Evolutionary conservation across 2,329 filamentous ascomycete species (phyloP).

Genomic region (Ascochyta rabiei): DNA sequence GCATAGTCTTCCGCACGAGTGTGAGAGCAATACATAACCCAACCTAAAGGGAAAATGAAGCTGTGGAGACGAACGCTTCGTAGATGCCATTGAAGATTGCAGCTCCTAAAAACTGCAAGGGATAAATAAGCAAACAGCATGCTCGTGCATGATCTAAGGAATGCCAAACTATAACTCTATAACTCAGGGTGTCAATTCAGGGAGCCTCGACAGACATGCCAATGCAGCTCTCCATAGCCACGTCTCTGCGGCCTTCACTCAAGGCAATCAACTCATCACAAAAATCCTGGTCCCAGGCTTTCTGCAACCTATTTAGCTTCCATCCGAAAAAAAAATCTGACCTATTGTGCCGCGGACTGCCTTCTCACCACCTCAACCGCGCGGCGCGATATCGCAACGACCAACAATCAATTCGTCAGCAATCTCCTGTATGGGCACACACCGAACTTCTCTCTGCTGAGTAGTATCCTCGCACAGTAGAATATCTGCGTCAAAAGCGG

Average conservation of each 20-base stretch:
- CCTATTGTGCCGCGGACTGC: conserved; percentile 21
- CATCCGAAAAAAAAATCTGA: conserved; percentile 18
- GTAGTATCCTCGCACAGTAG: conserved; percentile 22
- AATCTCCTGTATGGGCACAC: conserved; percentile 18
- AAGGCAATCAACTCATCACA: conserved; percentile 22
- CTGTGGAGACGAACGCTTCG: no score
- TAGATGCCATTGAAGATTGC: background rate
- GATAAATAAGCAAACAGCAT: background rate
- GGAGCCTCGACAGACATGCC: background rate
- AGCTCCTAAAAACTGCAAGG: background rate
- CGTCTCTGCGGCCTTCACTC: conserved; percentile 13
- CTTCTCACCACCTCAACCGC: conserved; percentile 23
- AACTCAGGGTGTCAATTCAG: background rate
- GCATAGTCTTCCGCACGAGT: no score
- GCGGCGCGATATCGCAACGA: conserved; percentile 17
- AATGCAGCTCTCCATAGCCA: conserved; percentile 19
- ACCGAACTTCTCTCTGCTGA: conserved; percentile 19
- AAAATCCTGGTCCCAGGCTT: conserved; percentile 24
- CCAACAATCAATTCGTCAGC: conserved; percentile 21
- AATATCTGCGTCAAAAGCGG: conserved; percentile 21
- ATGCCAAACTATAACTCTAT: background rate
- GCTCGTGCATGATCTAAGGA: background rate
- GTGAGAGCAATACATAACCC: no score
- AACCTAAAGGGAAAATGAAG: no score
- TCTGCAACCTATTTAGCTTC: conserved; percentile 16